Evolutionary conservation across 2,329 filamentous ascomycete genomes (phyloP).

Genomic region (Arthrinium puccinioides): DNA sequence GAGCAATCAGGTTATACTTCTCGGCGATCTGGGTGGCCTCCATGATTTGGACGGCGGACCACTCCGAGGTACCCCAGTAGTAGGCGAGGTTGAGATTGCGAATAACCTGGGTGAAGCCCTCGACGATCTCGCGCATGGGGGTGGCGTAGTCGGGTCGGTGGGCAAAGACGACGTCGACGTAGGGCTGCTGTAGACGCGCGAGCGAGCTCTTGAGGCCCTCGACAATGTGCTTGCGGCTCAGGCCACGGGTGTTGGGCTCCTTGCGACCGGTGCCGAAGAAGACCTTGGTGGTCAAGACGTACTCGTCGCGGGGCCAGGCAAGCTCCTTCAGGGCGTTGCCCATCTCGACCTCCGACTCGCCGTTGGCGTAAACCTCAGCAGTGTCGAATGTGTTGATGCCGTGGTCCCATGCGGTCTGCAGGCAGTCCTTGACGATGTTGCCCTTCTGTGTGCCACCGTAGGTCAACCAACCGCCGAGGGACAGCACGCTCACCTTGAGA

Average conservation of each 20-base stretch:
- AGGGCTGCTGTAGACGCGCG: slow-evolving; percentile 54
- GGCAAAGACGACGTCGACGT: slow-evolving; percentile 58
- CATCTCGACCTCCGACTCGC: slow-evolving; percentile 43
- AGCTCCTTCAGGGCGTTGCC: slow-evolving; percentile 32
- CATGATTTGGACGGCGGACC: slow-evolving; percentile 50
- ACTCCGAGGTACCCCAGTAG: slow-evolving; percentile 59
- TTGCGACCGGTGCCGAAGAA: slow-evolving; percentile 46
- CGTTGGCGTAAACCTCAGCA: slow-evolving; percentile 40
- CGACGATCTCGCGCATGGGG: slow-evolving; percentile 57
- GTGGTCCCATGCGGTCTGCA: slow-evolving; percentile 42
- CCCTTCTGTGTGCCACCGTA: slow-evolving; percentile 26
- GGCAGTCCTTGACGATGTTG: slow-evolving; percentile 28
- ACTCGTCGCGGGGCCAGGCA: slow-evolving; percentile 40
- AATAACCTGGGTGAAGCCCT: slow-evolving; percentile 39
- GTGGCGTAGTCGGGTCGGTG: slow-evolving; percentile 52
- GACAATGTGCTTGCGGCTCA: slow-evolving; percentile 43
- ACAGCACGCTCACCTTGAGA: slow-evolving; percentile 34
- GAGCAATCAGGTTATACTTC: slow-evolving; percentile 51
- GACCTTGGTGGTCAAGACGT: slow-evolving; percentile 45
- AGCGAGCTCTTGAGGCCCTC: slow-evolving; percentile 52
- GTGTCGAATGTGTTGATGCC: slow-evolving; percentile 50
- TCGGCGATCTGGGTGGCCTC: slow-evolving; percentile 48
- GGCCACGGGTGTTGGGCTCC: slow-evolving; percentile 47
- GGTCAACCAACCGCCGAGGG: slow-evolving; percentile 26
- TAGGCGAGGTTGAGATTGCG: slow-evolving; percentile 51